Conservation (phyloP, 2,329 filamentous ascomycete genomes). For the Botrytis hyacinthi region DNA sequence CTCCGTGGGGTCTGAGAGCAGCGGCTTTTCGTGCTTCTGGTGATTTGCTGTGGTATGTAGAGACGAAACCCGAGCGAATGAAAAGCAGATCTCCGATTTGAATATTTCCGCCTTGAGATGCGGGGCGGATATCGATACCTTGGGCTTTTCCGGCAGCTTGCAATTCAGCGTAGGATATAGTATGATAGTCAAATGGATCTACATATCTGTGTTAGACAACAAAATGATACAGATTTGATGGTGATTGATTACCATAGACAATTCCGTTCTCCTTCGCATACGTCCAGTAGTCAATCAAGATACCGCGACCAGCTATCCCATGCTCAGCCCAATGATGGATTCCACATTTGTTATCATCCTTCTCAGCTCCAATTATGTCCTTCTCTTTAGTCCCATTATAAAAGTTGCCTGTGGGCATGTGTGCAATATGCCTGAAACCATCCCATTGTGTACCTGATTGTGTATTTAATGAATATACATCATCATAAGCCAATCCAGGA, state of each 20-base stretch:
- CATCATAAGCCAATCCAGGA: conserved; percentile 52
- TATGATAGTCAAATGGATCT: conserved; percentile 36
- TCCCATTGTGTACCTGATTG: conserved; percentile 60
- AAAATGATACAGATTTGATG: background rate
- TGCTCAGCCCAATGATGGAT: conserved; percentile 41
- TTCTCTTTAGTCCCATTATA: conserved; percentile 35
- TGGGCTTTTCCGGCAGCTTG: conserved; percentile 34
- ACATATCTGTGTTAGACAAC: background rate
- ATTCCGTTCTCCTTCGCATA: conserved; percentile 42
- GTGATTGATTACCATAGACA: conserved; percentile 35
- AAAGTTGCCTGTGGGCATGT: conserved; percentile 31
- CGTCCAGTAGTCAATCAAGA: conserved; percentile 43
- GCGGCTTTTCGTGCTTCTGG: conserved; percentile 42
- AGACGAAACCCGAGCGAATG: conserved; percentile 49
- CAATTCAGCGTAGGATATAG: conserved; percentile 34
- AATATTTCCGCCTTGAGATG: conserved; percentile 47
- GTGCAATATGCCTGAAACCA: conserved; percentile 47
- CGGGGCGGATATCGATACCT: conserved; percentile 37
- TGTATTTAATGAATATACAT: conserved; percentile 58
- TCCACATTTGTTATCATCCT: conserved; percentile 33
- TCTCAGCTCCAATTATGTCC: conserved; percentile 32
- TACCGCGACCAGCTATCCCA: conserved; percentile 24
- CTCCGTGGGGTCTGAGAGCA: conserved; percentile 39
- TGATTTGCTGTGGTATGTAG: conserved; percentile 39
- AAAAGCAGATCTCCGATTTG: conserved; percentile 54